These are phyloP conservation scores for Crithidia thermophila DNA, from an alignment of 208 protist genomes.

Conservation along the genomic window DNA sequence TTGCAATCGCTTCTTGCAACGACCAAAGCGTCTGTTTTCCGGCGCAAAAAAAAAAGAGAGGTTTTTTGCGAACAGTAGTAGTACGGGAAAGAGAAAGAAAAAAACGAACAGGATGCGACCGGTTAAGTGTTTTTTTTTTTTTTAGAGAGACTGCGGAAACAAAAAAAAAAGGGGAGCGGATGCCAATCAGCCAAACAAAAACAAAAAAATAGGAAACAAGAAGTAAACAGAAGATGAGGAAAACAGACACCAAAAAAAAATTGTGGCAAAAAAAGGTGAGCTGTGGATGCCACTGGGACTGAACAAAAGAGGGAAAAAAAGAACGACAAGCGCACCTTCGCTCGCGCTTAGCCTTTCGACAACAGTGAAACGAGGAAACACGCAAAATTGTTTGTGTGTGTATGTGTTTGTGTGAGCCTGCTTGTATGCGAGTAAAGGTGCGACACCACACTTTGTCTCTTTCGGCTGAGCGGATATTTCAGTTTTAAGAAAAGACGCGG, in stretches of 20 bases:
- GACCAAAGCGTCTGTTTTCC: too few relatives aligned
- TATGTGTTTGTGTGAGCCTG: neutral
- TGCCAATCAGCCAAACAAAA: too few relatives aligned
- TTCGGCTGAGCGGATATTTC: too few relatives aligned
- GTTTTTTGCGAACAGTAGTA: too few relatives aligned
- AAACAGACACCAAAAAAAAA: too few relatives aligned
- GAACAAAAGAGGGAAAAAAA: neutral
- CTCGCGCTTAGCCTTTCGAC: neutral
- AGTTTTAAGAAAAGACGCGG: neutral
- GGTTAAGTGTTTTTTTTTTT: neutral
- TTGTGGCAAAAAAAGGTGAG: too few relatives aligned
- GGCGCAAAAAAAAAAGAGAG: neutral
- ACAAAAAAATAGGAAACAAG: too few relatives aligned
- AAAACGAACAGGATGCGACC: constrained; percentile 10
- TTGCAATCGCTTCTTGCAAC: too few relatives aligned
- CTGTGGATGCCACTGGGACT: too few relatives aligned
- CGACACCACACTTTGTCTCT: too few relatives aligned
- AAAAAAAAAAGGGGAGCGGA: constrained; percentile 10
- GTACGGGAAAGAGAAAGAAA: neutral
- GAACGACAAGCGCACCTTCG: neutral
- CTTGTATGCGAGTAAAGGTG: too few relatives aligned
- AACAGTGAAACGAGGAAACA: neutral
- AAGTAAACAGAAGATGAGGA: too few relatives aligned
- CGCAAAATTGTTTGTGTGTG: neutral
- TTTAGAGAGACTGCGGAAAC: neutral